Conservation (phyloP, 371 early-diverging fungal species). For the Pancytospora epiphaga region DNA sequence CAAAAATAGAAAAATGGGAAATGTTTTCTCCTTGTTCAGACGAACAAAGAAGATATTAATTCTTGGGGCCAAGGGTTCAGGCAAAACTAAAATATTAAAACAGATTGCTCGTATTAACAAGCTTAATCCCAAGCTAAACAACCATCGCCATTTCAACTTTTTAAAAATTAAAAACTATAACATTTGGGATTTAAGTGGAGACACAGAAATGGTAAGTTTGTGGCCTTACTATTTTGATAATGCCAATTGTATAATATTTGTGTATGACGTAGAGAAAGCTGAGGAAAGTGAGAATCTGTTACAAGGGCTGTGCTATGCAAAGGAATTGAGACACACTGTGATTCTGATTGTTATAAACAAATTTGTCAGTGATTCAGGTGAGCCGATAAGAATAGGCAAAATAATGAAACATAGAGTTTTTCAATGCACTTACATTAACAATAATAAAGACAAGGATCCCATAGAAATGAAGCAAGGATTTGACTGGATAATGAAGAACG, state of each 20-base stretch:
- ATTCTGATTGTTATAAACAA: conserved; percentile 1
- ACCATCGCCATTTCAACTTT: neutral
- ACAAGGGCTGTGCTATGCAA: neutral
- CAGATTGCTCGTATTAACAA: conserved; percentile 2
- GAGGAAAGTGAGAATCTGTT: neutral
- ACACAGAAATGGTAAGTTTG: neutral
- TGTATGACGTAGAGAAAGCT: neutral
- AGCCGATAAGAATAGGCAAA: neutral
- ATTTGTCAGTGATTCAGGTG: neutral
- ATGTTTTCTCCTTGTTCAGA: neutral
- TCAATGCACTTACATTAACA: neutral
- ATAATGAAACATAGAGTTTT: neutral
- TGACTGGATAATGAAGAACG: neutral
- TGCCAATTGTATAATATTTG: neutral
- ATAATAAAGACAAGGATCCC: neutral
- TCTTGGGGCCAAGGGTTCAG: neutral
- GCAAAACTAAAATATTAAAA: conserved; percentile 2
- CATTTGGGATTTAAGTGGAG: conserved; percentile 1
- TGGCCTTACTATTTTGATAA: conserved; percentile 16
- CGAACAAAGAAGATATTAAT: neutral
- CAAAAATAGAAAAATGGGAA: conserved; percentile 16
- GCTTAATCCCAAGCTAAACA: neutral
- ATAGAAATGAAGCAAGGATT: neutral
- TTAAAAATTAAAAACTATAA: neutral
- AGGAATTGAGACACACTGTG: neutral